A percentile compares a stretch with the other conserved stretches of the same genome.
phyloP scores from a whole-genome alignment of 495 filamentous ascomycete species.

The Lepidopterella palustris region DNA sequence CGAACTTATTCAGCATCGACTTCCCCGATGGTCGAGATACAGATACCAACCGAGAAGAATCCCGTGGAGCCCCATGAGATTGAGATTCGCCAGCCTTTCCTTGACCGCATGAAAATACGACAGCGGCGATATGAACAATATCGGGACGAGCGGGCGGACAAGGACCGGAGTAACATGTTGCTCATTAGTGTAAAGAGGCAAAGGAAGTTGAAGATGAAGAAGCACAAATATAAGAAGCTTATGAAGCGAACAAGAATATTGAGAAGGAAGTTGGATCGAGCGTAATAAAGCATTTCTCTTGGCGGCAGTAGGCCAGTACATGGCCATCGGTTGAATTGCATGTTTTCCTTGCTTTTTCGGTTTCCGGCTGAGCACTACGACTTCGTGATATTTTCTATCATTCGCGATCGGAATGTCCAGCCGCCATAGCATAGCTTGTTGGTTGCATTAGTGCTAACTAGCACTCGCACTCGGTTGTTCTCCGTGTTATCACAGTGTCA shows the following conservation, averaged over 20 bases:
- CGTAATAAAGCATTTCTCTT: constrained; percentile 18
- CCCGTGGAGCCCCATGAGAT: constrained; percentile 9
- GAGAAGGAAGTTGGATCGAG: constrained; percentile 77
- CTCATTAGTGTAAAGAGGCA: constrained; percentile 79
- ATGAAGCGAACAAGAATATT: constrained; percentile 84
- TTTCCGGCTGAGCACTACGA: not conserved
- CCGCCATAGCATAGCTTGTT: constrained; percentile 19
- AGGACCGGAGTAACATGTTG: constrained; percentile 14
- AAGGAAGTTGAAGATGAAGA: constrained; percentile 97
- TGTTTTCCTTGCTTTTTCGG: constrained; percentile 1
- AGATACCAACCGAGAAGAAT: constrained; percentile 7
- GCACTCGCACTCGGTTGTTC: constrained; percentile 5
- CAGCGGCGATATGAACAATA: constrained; percentile 14
- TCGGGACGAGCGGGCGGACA: constrained; percentile 7
- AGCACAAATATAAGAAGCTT: constrained; percentile 99
- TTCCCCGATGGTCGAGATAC: constrained; percentile 33
- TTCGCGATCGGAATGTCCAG: not conserved
- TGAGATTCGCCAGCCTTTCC: constrained; percentile 34
- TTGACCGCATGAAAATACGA: constrained; percentile 34
- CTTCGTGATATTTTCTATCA: not conserved
- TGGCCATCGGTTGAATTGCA: not conserved
- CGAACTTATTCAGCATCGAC: constrained; percentile 46
- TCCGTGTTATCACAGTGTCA: not conserved
- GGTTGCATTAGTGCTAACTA: constrained; percentile 23
- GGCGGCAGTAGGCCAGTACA: not conserved